Evolutionary conservation across 2,329 filamentous ascomycete species (phyloP).

Genomic region (Aspergillus latus): DNA sequence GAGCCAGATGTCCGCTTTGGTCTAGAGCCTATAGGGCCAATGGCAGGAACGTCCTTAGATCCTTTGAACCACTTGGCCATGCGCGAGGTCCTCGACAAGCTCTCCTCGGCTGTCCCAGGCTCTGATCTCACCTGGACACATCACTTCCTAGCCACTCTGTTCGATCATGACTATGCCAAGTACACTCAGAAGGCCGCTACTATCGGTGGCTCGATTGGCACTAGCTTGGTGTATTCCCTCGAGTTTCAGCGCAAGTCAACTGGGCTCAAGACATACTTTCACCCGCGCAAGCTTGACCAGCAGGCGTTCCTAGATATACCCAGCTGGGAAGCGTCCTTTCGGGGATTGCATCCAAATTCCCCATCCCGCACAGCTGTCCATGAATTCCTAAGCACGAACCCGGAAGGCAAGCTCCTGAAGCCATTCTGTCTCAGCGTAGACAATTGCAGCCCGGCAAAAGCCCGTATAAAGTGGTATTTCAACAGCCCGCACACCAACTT

Average conservation of each 20-base stretch:
- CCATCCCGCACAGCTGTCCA: background rate
- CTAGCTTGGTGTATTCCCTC: constrained; percentile 7
- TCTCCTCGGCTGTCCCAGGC: background rate
- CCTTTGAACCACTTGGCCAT: constrained; percentile 5
- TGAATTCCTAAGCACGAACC: background rate
- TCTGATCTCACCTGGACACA: constrained; percentile 6
- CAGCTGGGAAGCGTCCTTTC: constrained; percentile 7
- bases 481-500: constrained; percentile 10
- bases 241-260: constrained; percentile 3
- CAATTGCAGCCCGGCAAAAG: constrained; percentile 6
- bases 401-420: constrained; percentile 5
- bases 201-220: background rate
- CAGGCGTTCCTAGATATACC: background rate
- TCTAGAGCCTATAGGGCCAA: constrained; percentile 7
- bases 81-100: constrained; percentile 2
- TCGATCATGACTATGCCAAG: constrained; percentile 11
- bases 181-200: background rate
- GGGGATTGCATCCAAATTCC: background rate
- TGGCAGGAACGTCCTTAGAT: constrained; percentile 7
- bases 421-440: constrained; percentile 12
- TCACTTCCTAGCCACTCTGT: constrained; percentile 7
- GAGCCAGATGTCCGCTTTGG: constrained; percentile 8
- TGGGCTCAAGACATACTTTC: constrained; percentile 8
- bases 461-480: constrained; percentile 11
- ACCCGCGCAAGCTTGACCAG: constrained; percentile 7